Base-by-base conservation (phyloP, 257 asterid genomes). In the Euphrasia confusa region DNA sequence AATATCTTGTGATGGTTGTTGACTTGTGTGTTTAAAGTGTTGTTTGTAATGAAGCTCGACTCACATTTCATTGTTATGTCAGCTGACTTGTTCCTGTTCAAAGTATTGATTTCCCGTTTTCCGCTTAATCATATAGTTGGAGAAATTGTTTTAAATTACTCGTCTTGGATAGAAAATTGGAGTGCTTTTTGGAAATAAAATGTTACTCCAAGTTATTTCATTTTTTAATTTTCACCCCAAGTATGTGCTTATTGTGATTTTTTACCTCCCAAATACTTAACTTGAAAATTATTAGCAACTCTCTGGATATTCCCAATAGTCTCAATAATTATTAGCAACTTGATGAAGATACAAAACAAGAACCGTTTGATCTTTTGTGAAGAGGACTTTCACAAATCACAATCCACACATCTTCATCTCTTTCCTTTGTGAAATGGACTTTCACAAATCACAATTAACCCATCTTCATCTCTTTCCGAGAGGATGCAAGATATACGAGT, bases 371-470 rank as follows among this genome's bases (percentile, higher is more conserved):
- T 66, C 80, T 53, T 61, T 77, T n/a, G 61, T 76, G 77, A 74
- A 70, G 14, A 72, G 71, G 69, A 77, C 63, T 3, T 71, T 78
- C 54, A 76, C 84, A 4, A 45, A 64, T 53, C 60, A 75, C 63
- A 81, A n/a, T n/a, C n/a, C n/a, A n/a, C n/a, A n/a, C 84, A 81
- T 76, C 82, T 54, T 66, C 82, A 8, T 81, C 84, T 21, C 72
- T 74, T 37, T 67, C 80, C 1, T 61, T 77, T n/a, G 61, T 76
- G 77, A 74, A 70, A 21, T 69, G 71, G 69, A 77, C 63, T 3
- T 71, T 78, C 54, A 76, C 84, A 4, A 45, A 64, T 53, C 60
- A 75, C 63, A 81, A n/a, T n/a, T n/a, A n/a, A n/a, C n/a, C n/a
- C 84, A 81, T 76, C 82, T 54, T 66, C 82, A 8, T 81, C 84